Conservation (phyloP, 2,329 filamentous ascomycete genomes). For the Diaporthe aspalathi region DNA sequence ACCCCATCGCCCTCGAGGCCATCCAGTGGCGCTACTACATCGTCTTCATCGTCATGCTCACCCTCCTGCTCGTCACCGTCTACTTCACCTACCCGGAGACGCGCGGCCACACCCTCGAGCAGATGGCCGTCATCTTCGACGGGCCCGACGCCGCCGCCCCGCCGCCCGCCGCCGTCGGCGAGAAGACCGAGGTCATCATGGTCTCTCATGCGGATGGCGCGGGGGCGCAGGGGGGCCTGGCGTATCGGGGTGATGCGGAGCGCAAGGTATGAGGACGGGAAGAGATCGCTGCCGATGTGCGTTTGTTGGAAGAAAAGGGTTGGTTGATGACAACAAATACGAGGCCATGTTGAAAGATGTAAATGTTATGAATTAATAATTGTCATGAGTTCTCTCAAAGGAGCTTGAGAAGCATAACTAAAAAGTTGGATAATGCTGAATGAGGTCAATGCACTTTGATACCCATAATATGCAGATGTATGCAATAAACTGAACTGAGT, state of each 20-base stretch:
- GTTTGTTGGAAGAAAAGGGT: too few relatives aligned
- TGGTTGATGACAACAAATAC: too few relatives aligned
- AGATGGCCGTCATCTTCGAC: conserved; percentile 31
- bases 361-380: too few relatives aligned
- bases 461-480: too few relatives aligned
- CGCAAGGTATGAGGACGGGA: neutral
- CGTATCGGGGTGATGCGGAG: neutral
- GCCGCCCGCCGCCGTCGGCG: neutral
- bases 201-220: neutral
- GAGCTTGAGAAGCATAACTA: too few relatives aligned
- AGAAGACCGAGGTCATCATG: conserved; percentile 7
- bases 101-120: conserved; percentile 27
- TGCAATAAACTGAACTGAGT: too few relatives aligned
- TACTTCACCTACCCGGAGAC: conserved; percentile 42
- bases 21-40: conserved; percentile 44
- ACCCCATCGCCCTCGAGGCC: conserved; percentile 41
- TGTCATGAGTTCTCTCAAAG: too few relatives aligned
- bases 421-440: too few relatives aligned
- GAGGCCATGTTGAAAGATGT: too few relatives aligned
- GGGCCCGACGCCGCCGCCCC: conserved; percentile 19
- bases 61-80: conserved; percentile 35
- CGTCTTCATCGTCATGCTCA: conserved; percentile 41
- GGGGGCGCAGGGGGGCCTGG: neutral
- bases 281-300: too few relatives aligned
- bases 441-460: too few relatives aligned